Base-by-base conservation (phyloP, 2,329 filamentous ascomycete species). In the Leptographium wingfieldii region DNA sequence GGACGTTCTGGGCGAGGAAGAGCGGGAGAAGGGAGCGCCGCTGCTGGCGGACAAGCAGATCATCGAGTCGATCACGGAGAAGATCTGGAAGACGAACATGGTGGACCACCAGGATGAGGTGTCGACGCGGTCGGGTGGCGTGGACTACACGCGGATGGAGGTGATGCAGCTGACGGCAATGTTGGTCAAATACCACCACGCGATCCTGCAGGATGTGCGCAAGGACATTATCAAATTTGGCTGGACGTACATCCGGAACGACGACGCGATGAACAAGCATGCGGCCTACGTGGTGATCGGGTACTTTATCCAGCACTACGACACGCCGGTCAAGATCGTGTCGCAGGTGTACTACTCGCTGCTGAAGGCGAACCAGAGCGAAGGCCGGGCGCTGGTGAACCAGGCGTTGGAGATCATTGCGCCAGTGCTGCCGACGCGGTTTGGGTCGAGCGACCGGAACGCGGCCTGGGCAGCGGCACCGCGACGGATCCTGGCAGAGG, bases 201-300 rank as follows among this genome's bases (percentile, higher is more conserved):
- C 83, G 38, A 88, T 91, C 59, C 81, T 99, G 1, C 88, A 95
- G 66, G 94, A 97, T 68, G 86, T 90, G 2, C 85, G 95, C 46
- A 99, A 99, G 73, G 94, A 99, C 65, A 92, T 99, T 63, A 99
- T 99, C 69, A 97, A 96, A 73, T 99, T 97, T 72, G 92, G 91
- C 3, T 99, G 94, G 94, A 96, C 92, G 22, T 97, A 96, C 69
- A 99, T 99, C 67, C 85, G 90, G 29, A 81, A 99, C n/a, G 95
- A 99, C 69, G 94, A 99, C 71, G 89, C 96, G 60, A 96, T 99
- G 76, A 99, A 97, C 77, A 99, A 99, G 72, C 94, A 97, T 71
- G 94, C 92, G 0, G 92, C 94, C 3, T 99, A 99, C 68, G 92
- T 96, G 5, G 84, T 99, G 6, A 95, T 99, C 63, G 91, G 90